Base-by-base conservation (phyloP, 192 early-diverging fungal species). In the Lunasporangiospora selenospora region DNA sequence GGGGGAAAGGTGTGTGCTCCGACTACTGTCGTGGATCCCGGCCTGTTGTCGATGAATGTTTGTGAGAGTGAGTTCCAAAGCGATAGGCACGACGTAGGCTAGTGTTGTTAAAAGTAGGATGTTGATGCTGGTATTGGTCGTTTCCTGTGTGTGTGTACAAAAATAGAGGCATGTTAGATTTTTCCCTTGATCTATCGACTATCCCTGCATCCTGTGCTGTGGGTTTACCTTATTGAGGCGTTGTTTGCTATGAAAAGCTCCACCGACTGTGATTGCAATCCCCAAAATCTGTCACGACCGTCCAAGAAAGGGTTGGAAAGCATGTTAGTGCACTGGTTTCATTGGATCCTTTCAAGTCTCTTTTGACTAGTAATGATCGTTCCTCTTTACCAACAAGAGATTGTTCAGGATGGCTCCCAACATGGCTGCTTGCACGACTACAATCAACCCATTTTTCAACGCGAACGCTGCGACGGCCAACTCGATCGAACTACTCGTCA, bases 371-470 rank as follows among this genome's bases (percentile, higher is more conserved):
- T 18, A 43, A n/a, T 40, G 18, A 40, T n/a, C 11, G 39, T 40
- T 43, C n/a, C 13, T 26, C 24, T 62, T 65, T 71, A 97, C 88
- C 51, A 98, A 81, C 33, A 98, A 77, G 75, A 96, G 76, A 69
- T 98, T 98, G 57, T 90, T 92, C 16, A 98, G 80, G 58, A 98
- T 94, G 23, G 93, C 93, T 11, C 96, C 96, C 13, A 98, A 80
- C 41, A 96, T 76, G 6, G 92, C 67, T 23, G 77, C 73, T 37
- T 75, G 77, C 18, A 79, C 77, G 34, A 79, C 65, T 9, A 36
- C 18, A 19, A 75, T 58, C 2, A 65, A 30, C 33, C 64, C 65
- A 11, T 75, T 75, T 7, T 43, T 33, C 27, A 79, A 50, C 3
- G 77, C 77, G 23, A 75, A 75, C 2, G 58, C 44, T 12, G 65